These are phyloP conservation scores for Crotalaria pallida DNA, from an alignment of 306 rosid genomes.

Conservation along the genomic window DNA sequence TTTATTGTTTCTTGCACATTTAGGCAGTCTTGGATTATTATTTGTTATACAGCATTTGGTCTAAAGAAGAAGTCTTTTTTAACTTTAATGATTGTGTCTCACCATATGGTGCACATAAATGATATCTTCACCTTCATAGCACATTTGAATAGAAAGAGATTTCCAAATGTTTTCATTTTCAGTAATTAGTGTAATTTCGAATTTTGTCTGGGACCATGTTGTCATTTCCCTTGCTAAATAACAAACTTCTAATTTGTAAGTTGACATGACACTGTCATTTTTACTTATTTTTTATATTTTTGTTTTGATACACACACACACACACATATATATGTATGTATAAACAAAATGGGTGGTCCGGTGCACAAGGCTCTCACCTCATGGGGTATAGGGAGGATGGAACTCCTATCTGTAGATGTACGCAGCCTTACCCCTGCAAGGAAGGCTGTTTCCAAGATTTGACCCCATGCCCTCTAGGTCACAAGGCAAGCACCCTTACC, in stretches of 20 bases:
- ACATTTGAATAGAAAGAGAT: neutral
- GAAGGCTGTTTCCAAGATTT: no score
- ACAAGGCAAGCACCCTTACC: no score
- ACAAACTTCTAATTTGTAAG: neutral
- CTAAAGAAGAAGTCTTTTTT: neutral
- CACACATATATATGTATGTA: no score
- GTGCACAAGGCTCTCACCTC: no score
- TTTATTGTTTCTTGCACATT: constrained; percentile 2
- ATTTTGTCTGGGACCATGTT: neutral
- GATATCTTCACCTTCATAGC: neutral
- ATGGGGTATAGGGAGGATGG: no score
- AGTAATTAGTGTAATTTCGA: neutral
- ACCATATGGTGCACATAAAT: neutral
- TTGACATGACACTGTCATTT: neutral
- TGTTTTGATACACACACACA: no score
- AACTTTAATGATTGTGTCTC: neutral
- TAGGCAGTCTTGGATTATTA: neutral
- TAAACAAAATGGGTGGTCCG: no score
- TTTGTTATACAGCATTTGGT: constrained; percentile 16
- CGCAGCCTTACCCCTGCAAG: no score
- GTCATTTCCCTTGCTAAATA: constrained; percentile 1
- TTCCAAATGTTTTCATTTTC: constrained; percentile 1
- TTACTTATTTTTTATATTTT: no score
- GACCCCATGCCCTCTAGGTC: no score
- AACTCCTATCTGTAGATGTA: no score